These are phyloP conservation scores for Schizophyllum amplum DNA, from an alignment of 1,284 basidiomycete species.

Conservation along the genomic window DNA sequence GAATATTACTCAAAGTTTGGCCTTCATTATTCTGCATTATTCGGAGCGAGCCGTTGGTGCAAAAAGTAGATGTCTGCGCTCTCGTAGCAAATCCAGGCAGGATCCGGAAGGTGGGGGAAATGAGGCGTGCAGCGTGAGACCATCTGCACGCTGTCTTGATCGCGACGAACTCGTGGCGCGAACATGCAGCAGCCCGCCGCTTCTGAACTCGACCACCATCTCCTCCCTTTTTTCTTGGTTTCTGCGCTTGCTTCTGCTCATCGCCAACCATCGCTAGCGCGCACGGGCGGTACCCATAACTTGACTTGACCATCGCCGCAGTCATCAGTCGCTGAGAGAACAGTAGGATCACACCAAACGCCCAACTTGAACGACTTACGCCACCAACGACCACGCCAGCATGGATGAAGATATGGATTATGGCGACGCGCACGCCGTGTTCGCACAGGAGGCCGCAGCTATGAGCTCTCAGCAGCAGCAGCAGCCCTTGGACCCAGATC, in stretches of 20 bases:
- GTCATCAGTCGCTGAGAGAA: neutral
- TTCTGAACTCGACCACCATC: neutral
- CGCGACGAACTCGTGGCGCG: neutral
- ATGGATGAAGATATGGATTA: constrained; percentile 80
- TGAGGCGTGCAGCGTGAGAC: neutral
- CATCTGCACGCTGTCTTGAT: neutral
- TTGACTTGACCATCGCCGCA: neutral
- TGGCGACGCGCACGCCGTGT: constrained; percentile 25
- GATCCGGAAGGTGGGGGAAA: too few species aligned
- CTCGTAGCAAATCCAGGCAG: too few species aligned
- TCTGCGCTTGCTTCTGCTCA: neutral
- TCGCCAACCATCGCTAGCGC: neutral
- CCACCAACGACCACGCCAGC: constrained; percentile 14
- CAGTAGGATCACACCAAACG: neutral
- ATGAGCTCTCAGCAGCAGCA: constrained; percentile 30
- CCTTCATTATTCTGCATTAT: too few species aligned
- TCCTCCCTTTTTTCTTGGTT: neutral
- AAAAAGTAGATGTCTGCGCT: too few species aligned
- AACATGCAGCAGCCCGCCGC: neutral
- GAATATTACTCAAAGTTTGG: too few species aligned
- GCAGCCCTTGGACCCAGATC: constrained; percentile 28
- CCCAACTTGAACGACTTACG: neutral
- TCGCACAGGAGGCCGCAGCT: constrained; percentile 19
- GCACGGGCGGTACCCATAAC: neutral
- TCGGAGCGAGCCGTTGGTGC: too few species aligned